Evolutionary conservation across 441 rosid species (phyloP), one percentile per base, ranked within the genome.

Genomic region (Pelargonium exstipulatum): DNA sequence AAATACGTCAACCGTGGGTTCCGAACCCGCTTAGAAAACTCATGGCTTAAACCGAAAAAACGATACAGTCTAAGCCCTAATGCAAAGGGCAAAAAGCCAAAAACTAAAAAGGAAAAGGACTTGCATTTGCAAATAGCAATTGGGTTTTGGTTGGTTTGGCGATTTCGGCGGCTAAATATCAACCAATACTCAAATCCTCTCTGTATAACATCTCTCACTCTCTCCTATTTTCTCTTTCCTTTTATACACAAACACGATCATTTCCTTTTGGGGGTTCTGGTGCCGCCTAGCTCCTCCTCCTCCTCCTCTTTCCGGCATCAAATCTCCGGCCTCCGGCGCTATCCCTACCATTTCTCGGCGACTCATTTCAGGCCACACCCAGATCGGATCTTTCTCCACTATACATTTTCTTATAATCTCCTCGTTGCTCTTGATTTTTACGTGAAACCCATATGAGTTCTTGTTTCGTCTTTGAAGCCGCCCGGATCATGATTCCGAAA

Each of bases 151-250:
- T 78, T 68, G 72, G 63, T 66, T 67, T 81, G 84, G 86, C 85
- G 83, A 69, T 81, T 80, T 81, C 79, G 87, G 82, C 85, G 92
- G 79, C 78, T 74, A 37, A 43, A 67, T 64, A 37, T 9, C 9
- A 48, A 62, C 29, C 5, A 3, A 55, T 45, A 22, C 42, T 10
- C n/a, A 61, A 20, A 22, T 16, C 48, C 62, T 40, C 68, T 66
- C 40, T 62, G 22, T 26, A 40, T 22, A 10, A 43, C 70, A 26
- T 32, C 66, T 62, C 69, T 71, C 71, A 74, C 68, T 72, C 72
- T 68, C 71, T 68, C 60, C 49, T 22, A 16, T 37, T 7, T 26
- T 51, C 32, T 32, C 4, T 9, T 18, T 9, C 16, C 2, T 26
- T 12, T 65, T 17, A 60, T 40, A 37, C 8, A 29, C 29, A 32